phyloP scores from a whole-genome alignment of 768 basidiomycete genomes.

The Termitomyces sp. region DNA sequence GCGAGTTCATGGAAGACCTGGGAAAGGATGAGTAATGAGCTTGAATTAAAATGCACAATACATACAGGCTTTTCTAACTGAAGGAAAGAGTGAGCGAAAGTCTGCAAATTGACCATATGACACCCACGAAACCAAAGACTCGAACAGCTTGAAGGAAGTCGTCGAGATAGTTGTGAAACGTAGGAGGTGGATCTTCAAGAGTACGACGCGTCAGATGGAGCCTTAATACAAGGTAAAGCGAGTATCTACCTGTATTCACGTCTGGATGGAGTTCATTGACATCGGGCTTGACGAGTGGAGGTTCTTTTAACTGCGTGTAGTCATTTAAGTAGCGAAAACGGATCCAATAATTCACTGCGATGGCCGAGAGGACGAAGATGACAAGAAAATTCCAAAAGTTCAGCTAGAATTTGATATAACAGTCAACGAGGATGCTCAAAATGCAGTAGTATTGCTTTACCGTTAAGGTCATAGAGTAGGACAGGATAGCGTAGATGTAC shows the following conservation, averaged over 20 bases:
- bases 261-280: constrained; percentile 89
- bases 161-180: constrained; percentile 95
- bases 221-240: not conserved
- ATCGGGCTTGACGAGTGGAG: constrained; percentile 76
- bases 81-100: not conserved
- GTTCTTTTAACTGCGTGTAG: constrained; percentile 74
- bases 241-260: constrained; percentile 56
- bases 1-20: constrained; percentile 97
- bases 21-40: not conserved
- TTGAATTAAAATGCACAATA: not conserved
- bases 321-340: constrained; percentile 76
- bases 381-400: constrained; percentile 89
- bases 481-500: constrained; percentile 70
- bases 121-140: constrained; percentile 87
- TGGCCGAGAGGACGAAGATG: constrained; percentile 60
- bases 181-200: constrained; percentile 51
- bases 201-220: constrained; percentile 10
- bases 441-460: constrained; percentile 27
- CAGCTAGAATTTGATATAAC: constrained; percentile 39
- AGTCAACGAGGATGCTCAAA: not conserved
- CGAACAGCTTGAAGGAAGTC: constrained; percentile 96
- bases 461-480: constrained; percentile 87
- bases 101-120: not conserved
- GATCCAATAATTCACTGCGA: constrained; percentile 79
- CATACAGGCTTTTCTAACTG: constrained; percentile 87